Conservation (phyloP, 202 grass and related monocot genomes). For the Saccharum hybrid region DNA sequence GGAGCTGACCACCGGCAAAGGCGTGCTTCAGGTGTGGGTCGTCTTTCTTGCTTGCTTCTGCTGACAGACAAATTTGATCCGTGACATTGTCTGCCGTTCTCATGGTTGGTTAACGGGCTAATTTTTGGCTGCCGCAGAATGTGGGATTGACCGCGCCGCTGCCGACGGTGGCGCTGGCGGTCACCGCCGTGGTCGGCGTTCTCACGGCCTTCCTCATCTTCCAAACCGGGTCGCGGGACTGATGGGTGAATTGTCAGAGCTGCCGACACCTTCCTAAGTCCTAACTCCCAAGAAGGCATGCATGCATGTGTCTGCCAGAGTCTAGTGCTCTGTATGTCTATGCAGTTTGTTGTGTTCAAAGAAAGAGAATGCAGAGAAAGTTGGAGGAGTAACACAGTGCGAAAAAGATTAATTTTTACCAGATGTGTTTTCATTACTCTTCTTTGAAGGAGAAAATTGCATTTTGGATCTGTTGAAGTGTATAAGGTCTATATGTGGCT, state of each 20-base stretch:
- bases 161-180: slow-evolving; percentile 65
- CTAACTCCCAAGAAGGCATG: too few species aligned
- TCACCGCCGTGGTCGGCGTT: slow-evolving; percentile 66
- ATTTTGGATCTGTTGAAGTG: too few species aligned
- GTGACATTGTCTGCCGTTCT: too few species aligned
- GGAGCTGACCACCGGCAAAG: slow-evolving; percentile 88
- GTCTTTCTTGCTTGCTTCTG: neutral
- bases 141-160: slow-evolving; percentile 61
- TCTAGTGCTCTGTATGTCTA: neutral
- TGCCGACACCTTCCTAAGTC: too few species aligned
- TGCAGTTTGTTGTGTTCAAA: neutral
- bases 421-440: neutral
- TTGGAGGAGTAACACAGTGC: neutral
- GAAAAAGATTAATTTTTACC: neutral
- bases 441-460: neutral
- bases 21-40: slow-evolving; percentile 68
- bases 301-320: neutral
- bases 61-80: neutral
- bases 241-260: slow-evolving; percentile 12
- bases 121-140: slow-evolving; percentile 53
- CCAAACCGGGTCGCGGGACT: slow-evolving; percentile 67
- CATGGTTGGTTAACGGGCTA: too few species aligned
- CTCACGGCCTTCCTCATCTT: slow-evolving; percentile 74
- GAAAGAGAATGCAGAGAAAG: neutral
- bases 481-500: too few species aligned